Conservation (phyloP, 805 yeast genomes). For the Pichia membranifaciens region DNA sequence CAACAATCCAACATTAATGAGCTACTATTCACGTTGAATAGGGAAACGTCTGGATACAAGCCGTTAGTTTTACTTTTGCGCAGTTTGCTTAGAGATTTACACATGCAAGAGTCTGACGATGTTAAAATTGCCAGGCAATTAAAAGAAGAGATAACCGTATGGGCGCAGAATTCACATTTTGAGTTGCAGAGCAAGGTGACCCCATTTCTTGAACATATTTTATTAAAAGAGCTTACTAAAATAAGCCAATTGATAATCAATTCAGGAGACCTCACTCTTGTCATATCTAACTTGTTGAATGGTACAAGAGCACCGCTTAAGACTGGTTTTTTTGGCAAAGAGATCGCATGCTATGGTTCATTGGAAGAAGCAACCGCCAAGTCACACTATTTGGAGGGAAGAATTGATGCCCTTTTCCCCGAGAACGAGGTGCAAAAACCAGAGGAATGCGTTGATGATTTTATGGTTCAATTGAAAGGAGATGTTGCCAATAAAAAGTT, state of each 20-base stretch:
- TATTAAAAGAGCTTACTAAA: conserved; percentile 25
- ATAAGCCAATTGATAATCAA: conserved; percentile 28
- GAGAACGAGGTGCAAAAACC: not conserved
- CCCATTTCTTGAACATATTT: conserved; percentile 26
- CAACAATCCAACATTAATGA: conserved; percentile 26
- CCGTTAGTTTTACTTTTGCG: conserved; percentile 23
- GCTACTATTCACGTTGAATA: conserved; percentile 23
- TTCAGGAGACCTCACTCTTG: conserved; percentile 30
- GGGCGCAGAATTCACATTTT: conserved; percentile 32
- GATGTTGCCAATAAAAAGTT: conserved; percentile 17
- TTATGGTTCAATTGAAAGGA: not conserved
- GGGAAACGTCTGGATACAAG: conserved; percentile 27
- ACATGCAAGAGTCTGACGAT: conserved; percentile 1
- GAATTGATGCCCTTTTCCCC: conserved; percentile 24
- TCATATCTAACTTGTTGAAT: conserved; percentile 26
- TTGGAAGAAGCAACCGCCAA: conserved; percentile 23
- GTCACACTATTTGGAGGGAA: conserved; percentile 29
- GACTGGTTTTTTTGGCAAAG: conserved; percentile 20
- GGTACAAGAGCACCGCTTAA: conserved; percentile 23
- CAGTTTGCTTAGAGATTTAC: conserved; percentile 22
- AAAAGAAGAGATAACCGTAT: conserved; percentile 22
- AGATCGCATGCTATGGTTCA: conserved; percentile 28
- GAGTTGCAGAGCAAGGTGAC: conserved; percentile 30
- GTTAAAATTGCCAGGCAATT: conserved; percentile 11
- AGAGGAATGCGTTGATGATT: not conserved